These are phyloP conservation scores for Coprinopsis cinerea DNA, from an alignment of 768 basidiomycete genomes.

Conservation along the genomic window DNA sequence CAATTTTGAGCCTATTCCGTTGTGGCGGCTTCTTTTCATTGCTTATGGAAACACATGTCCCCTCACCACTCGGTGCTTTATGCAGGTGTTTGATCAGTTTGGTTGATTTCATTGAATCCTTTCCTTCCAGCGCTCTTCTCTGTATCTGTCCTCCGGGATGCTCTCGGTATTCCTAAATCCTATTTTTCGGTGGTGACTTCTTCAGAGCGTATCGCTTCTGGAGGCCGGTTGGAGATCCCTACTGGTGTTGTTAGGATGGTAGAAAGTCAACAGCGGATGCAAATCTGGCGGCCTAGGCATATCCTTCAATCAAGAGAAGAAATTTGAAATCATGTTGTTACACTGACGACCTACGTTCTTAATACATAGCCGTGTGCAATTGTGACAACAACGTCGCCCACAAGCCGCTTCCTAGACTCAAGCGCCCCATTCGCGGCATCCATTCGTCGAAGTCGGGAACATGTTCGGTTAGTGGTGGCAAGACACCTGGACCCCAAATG, in stretches of 20 bases:
- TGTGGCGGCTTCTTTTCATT: neutral
- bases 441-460: too few relatives aligned
- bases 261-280: too few relatives aligned
- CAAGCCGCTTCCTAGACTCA: too few relatives aligned
- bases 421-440: too few relatives aligned
- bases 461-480: too few relatives aligned
- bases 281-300: too few relatives aligned
- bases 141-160: constrained; percentile 49
- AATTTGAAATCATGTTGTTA: constrained; percentile 74
- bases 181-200: constrained; percentile 60
- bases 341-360: constrained; percentile 62
- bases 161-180: constrained; percentile 54
- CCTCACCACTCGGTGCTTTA: neutral
- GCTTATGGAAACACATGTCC: neutral
- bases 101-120: constrained; percentile 5
- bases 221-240: constrained; percentile 42
- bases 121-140: constrained; percentile 24
- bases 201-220: constrained; percentile 50
- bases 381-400: constrained; percentile 63
- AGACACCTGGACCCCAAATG: too few relatives aligned
- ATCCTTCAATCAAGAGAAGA: constrained; percentile 32
- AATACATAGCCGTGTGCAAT: too few relatives aligned
- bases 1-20: constrained; percentile 2
- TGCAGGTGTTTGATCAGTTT: neutral
- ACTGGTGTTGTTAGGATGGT: too few relatives aligned